Percentiles rank a stretch among this genome's conserved stretches.
These are phyloP conservation scores for Cladophialophora carrionii DNA, from an alignment of 2,329 filamentous ascomycete species.

Conservation along the genomic window DNA sequence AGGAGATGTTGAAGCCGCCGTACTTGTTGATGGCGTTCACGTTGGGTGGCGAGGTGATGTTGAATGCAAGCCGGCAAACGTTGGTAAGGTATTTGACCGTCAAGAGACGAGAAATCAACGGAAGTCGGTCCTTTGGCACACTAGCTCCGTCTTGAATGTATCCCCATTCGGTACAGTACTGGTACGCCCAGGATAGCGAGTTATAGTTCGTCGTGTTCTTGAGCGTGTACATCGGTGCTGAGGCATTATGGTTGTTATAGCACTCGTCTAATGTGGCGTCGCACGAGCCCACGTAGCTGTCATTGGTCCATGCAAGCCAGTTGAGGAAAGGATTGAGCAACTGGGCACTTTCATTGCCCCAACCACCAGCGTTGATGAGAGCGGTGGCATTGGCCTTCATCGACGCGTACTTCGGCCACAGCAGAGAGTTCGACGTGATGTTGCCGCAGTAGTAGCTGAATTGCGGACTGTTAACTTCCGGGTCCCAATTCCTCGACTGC, in stretches of 20 bases:
- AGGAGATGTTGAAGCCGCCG: conserved; percentile 72
- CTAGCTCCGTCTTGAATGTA: conserved; percentile 75
- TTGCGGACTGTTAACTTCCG: conserved; percentile 52
- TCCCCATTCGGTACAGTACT: conserved; percentile 69
- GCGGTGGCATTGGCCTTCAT: conserved; percentile 48
- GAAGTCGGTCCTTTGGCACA: conserved; percentile 65
- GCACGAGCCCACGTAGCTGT: conserved; percentile 50
- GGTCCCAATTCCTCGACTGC: conserved; percentile 65
- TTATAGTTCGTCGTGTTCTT: conserved; percentile 52
- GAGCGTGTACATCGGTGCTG: conserved; percentile 51
- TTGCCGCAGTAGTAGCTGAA: conserved; percentile 62
- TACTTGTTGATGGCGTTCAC: conserved; percentile 72
- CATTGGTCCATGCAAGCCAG: conserved; percentile 59
- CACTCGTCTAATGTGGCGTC: conserved; percentile 55
- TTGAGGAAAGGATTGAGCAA: conserved; percentile 60
- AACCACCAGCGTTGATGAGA: conserved; percentile 55
- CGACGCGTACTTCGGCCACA: conserved; percentile 49
- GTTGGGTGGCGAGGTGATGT: conserved; percentile 66
- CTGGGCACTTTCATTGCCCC: conserved; percentile 46
- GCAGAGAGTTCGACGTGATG: conserved; percentile 52
- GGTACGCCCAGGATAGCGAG: conserved; percentile 58
- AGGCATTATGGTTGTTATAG: conserved; percentile 54
- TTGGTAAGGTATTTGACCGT: conserved; percentile 65
- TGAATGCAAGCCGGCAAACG: conserved; percentile 70
- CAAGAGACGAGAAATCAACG: conserved; percentile 72